Evolutionary conservation across 257 asterid species (phyloP).

Genomic region (Salvia hispanica): DNA sequence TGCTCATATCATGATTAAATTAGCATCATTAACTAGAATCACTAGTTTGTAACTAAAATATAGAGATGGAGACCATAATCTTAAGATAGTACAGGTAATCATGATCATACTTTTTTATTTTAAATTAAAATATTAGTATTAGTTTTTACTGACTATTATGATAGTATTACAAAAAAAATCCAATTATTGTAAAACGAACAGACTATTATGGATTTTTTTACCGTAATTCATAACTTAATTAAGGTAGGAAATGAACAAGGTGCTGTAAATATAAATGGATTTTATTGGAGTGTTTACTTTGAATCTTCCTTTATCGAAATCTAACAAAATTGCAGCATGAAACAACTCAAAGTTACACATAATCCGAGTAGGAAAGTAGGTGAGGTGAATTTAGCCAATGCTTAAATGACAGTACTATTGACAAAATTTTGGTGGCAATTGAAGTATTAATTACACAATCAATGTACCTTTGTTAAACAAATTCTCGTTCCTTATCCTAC

Average conservation of each 20-base stretch:
- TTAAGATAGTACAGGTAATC: constrained; percentile 32
- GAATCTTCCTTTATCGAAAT: not conserved
- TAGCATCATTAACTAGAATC: not conserved
- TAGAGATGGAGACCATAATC: constrained; percentile 5
- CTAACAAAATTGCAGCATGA: not conserved
- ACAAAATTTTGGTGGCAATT: not conserved
- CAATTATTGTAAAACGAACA: no score
- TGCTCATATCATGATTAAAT: not conserved
- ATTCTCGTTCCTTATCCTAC: not conserved
- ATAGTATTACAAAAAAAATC: no score
- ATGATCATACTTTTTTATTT: constrained; percentile 19
- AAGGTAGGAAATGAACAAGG: no score
- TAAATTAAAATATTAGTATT: not conserved
- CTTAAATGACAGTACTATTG: not conserved
- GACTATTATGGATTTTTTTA: no score
- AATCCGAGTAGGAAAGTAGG: constrained; percentile 3
- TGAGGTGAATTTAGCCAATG: constrained; percentile 7
- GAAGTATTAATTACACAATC: not conserved
- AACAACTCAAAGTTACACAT: constrained; percentile 1
- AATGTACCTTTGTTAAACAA: not conserved
- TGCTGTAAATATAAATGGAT: no score
- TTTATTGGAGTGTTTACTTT: no score
- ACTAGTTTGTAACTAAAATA: no score
- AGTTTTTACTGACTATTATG: not conserved
- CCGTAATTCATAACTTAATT: no score